Evolutionary conservation across 257 asterid species (phyloP).

Genomic region (Fraxinus quadrangulata): DNA sequence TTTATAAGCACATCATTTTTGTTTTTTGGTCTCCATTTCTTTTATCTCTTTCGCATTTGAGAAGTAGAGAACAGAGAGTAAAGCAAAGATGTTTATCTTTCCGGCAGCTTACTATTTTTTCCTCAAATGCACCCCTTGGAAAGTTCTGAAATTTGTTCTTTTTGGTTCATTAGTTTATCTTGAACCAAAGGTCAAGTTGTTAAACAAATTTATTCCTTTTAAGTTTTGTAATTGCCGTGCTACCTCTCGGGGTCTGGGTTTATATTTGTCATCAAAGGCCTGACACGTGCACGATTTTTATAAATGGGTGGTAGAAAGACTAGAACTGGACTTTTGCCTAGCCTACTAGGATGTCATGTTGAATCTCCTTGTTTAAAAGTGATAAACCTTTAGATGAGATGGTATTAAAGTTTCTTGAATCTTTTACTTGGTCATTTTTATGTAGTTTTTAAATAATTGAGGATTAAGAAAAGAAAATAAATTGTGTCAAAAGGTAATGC

Average conservation of each 20-base stretch:
- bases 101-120: neutral
- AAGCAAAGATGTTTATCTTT: neutral
- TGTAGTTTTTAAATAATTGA: slow-evolving; percentile 12
- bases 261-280: neutral
- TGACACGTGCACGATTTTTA: too few relatives aligned
- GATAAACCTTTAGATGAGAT: too few relatives aligned
- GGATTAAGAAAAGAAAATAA: neutral
- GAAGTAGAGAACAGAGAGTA: slow-evolving; percentile 4
- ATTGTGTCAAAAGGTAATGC: slow-evolving; percentile 16
- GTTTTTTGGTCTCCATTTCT: neutral
- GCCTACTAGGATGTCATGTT: neutral
- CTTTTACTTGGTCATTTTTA: slow-evolving; percentile 17
- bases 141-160: neutral
- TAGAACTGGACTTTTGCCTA: neutral
- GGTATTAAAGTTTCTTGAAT: neutral
- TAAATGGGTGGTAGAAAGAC: neutral
- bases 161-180: slow-evolving; percentile 4
- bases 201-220: neutral
- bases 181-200: neutral
- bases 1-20: neutral
- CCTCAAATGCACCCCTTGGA: neutral
- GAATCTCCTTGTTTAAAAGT: too few relatives aligned
- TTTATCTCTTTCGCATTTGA: slow-evolving; percentile 8
- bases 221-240: neutral
- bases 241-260: neutral